Evolutionary conservation across 345 rosid species (phyloP).

Genomic region (Mallotus nudiflorus): DNA sequence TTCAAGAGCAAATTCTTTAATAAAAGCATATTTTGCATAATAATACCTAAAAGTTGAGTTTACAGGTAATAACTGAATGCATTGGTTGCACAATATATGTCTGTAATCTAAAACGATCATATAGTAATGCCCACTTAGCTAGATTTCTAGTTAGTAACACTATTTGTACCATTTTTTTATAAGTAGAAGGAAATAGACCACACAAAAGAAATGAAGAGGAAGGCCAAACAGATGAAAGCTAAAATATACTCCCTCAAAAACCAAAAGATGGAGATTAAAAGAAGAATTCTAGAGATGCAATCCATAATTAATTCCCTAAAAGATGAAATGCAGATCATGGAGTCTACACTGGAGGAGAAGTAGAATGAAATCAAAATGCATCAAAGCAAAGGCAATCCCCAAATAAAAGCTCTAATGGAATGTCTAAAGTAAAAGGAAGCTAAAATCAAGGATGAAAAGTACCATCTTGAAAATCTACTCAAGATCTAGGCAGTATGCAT

Average conservation of each 20-base stretch:
- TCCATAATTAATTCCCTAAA: slow-evolving; percentile 53
- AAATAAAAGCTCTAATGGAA: slow-evolving; percentile 34
- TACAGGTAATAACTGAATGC: too few relatives aligned
- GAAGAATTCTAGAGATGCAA: slow-evolving; percentile 49
- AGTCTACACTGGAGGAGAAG: slow-evolving; percentile 49
- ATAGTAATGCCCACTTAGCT: too few relatives aligned
- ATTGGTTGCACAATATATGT: too few relatives aligned
- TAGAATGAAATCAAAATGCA: slow-evolving; percentile 40
- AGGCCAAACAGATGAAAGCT: slow-evolving; percentile 44
- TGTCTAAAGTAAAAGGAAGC: slow-evolving; percentile 51
- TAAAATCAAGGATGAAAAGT: slow-evolving; percentile 47
- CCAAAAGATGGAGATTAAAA: slow-evolving; percentile 51
- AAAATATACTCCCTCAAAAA: slow-evolving; percentile 40
- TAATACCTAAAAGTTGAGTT: too few relatives aligned
- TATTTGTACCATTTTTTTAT: background rate
- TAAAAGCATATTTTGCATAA: too few relatives aligned
- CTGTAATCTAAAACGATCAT: too few relatives aligned
- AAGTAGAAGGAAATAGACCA: slow-evolving; percentile 53
- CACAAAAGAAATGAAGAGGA: slow-evolving; percentile 41
- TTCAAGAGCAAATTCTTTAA: too few relatives aligned
- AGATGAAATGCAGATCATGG: slow-evolving; percentile 51
- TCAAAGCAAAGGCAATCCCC: slow-evolving; percentile 29
- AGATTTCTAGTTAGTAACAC: too few relatives aligned
- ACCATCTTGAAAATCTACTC: slow-evolving; percentile 24
- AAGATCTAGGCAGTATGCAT: slow-evolving; percentile 33